A percentile compares a stretch with the other conserved stretches of the same genome.
phyloP scores from a whole-genome alignment of 1,284 basidiomycete genomes.

The Ceratobasidium sp. region DNA sequence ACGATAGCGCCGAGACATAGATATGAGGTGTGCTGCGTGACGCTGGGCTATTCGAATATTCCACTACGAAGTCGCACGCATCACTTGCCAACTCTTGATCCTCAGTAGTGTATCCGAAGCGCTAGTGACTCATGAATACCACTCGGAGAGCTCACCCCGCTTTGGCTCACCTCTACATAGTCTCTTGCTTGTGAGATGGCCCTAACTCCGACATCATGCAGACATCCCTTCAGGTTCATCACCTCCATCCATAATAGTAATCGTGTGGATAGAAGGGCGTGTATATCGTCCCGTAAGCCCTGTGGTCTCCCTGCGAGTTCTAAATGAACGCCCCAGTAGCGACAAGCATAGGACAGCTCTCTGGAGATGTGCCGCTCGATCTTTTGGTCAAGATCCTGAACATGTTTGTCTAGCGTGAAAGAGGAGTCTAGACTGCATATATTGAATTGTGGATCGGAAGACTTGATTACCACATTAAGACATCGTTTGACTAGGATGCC shows the following conservation, averaged over 20 bases:
- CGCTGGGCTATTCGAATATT: not conserved
- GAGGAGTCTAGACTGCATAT: not conserved
- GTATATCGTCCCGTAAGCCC: not conserved
- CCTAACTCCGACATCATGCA: not conserved
- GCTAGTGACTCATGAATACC: not conserved
- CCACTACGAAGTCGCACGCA: not conserved
- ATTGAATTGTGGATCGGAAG: slow-evolving; percentile 11
- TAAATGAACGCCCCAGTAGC: not conserved
- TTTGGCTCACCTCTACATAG: not conserved
- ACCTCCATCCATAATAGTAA: not conserved
- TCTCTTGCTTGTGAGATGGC: not conserved
- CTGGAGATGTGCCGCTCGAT: not conserved
- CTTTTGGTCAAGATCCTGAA: not conserved
- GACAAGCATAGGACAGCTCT: not conserved
- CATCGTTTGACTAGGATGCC: not conserved
- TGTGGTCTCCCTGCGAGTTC: not conserved
- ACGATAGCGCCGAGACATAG: not conserved
- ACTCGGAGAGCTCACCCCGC: not conserved
- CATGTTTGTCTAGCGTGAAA: not conserved
- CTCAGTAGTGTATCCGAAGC: not conserved
- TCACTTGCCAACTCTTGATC: not conserved
- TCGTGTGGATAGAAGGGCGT: not conserved
- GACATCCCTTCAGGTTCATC: not conserved
- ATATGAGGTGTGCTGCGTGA: not conserved
- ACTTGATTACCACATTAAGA: no score